These are phyloP conservation scores for Kazachstania viticola DNA, from an alignment of 805 yeast genomes.

Conservation along the genomic window DNA sequence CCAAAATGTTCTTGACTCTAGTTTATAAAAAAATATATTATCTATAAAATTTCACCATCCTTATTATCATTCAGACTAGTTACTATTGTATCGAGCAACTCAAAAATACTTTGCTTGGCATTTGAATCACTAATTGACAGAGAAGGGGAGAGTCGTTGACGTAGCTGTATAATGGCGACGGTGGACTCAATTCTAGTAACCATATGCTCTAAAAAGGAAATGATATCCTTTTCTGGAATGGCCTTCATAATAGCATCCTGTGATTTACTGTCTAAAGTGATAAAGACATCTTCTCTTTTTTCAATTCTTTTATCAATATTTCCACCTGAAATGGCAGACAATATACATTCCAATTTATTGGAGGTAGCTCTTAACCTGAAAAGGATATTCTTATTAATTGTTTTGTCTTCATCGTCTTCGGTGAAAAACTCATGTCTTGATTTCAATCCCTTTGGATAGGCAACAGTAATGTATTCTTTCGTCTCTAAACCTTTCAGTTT, in stretches of 20 bases:
- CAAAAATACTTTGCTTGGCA: slow-evolving; percentile 13
- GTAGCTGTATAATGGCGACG: slow-evolving; percentile 33
- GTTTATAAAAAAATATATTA: too few relatives aligned
- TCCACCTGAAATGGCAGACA: slow-evolving; percentile 40
- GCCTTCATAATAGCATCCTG: slow-evolving; percentile 13
- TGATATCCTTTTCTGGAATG: slow-evolving; percentile 32
- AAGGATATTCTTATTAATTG: slow-evolving; percentile 30
- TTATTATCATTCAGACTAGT: too few relatives aligned
- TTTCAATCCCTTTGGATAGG: slow-evolving; percentile 56
- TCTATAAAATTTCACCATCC: too few relatives aligned
- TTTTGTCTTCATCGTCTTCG: slow-evolving; percentile 22
- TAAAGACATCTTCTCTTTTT: slow-evolving; percentile 1
- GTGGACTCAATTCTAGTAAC: slow-evolving; percentile 60
- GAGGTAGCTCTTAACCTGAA: slow-evolving; percentile 44
- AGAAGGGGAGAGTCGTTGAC: slow-evolving; percentile 26
- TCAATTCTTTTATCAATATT: slow-evolving; percentile 3
- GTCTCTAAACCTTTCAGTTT: slow-evolving; percentile 91
- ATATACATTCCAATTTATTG: slow-evolving; percentile 45
- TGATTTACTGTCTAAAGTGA: slow-evolving; percentile 16
- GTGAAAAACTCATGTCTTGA: slow-evolving; percentile 42
- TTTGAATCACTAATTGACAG: slow-evolving; percentile 7
- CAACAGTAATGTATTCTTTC: slow-evolving; percentile 74
- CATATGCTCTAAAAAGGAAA: slow-evolving; percentile 49
- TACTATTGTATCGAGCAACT: slow-evolving; percentile 18
- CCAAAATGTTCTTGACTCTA: too few relatives aligned